These are phyloP conservation scores for Combretum micranthum DNA, from an alignment of 345 rosid species.

Conservation along the genomic window DNA sequence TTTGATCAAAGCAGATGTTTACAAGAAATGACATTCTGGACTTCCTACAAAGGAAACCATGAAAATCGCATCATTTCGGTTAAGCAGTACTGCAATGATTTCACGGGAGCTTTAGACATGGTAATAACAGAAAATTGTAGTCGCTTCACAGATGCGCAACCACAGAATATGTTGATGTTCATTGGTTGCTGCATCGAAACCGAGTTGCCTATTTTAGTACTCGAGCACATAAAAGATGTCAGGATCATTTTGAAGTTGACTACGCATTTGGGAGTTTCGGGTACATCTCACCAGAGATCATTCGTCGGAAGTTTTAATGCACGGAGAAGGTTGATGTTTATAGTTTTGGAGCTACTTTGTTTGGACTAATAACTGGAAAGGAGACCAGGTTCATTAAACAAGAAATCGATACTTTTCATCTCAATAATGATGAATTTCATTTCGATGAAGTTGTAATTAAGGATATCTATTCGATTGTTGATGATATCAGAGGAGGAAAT, in stretches of 20 bases:
- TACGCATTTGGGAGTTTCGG: neutral
- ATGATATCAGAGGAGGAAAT: no score
- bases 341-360: neutral
- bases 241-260: neutral
- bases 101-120: no score
- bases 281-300: neutral
- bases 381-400: no score
- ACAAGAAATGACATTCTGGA: no score
- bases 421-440: no score
- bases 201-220: neutral
- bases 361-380: neutral
- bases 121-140: neutral
- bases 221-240: neutral
- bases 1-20: neutral
- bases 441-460: no score
- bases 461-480: no score
- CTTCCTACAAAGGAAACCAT: no score
- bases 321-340: neutral
- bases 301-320: neutral
- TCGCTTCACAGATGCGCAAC: neutral
- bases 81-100: neutral
- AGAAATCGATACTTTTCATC: no score
- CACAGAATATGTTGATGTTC: neutral
- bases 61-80: neutral
- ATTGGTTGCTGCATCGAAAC: neutral